Base-by-base conservation (phyloP, 345 rosid genomes). In the Salix dunnii region DNA sequence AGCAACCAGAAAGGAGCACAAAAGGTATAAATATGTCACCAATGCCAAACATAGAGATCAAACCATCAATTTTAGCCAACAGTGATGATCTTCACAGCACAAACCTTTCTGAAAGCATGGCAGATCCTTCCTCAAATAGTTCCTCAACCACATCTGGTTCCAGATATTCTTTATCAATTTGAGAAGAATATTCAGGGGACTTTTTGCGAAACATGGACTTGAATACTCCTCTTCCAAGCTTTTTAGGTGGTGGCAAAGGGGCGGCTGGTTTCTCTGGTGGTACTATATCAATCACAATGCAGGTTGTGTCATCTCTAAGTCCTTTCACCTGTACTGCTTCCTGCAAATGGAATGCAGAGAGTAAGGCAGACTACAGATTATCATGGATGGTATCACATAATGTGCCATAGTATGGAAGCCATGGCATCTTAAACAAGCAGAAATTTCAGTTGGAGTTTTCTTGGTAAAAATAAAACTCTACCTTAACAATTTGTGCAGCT, bases 71-170 rank as follows among this genome's bases (percentile, higher is more conserved):
- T 60, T 64, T 25, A 70, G 73, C 55, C 49, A 74, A 74, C 10
- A 67, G 55, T 67, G 74, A 79, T 66, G 42, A 82, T 73, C 69
- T 69, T 81, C 77, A 71, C 51, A 78, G 79, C 75, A 78, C 87
- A 85, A 70, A 96, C 99, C 99, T 89, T 80, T 96, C 95, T 77
- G 99, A 92, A 81, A 96, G 99, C 93, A 88, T 88, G 73, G 98
- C 98, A 33, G 99, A 96, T 78, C 97, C 99, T 53, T 94, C 97
- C 85, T 96, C 99, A 72, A 84, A 91, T 33, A 96, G 67, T 86
- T 96, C 98, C 87, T 92, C 98, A 67, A 96, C 92, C 40, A 88
- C 84, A 82, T 96, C 97, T 76, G 94, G 97, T 77, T 94, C 91
- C 51, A 80, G 74, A 74, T 85, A 88, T 76, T 90, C 95, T 83